Conservation (phyloP, 345 rosid genomes). For the Lepidium didymum region DNA sequence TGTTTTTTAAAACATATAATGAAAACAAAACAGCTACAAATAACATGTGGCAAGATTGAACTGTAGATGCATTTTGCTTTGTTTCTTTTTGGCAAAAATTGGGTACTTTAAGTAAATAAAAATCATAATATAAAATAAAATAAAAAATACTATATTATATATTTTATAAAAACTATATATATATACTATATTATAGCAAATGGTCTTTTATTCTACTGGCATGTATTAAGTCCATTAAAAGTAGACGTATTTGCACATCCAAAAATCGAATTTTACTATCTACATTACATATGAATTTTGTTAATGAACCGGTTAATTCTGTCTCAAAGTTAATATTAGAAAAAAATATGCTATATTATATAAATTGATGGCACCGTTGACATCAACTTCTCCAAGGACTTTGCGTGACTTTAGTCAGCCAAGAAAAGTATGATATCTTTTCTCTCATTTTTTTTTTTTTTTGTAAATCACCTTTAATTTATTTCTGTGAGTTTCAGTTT, state of each 20-base stretch:
- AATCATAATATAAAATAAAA: background rate
- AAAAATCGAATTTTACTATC: no score
- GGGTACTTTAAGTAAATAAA: background rate
- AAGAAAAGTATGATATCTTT: background rate
- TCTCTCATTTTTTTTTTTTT: background rate
- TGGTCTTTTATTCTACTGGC: no score
- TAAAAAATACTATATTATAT: no score
- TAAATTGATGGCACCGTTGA: slow-evolving; percentile 5
- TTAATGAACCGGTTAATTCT: no score
- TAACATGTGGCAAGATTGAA: background rate
- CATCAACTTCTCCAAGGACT: slow-evolving; percentile 8
- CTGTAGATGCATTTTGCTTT: background rate
- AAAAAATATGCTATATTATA: no score
- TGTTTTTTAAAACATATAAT: background rate
- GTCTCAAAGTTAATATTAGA: no score
- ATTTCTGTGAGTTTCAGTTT: background rate
- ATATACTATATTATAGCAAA: no score
- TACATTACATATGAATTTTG: no score
- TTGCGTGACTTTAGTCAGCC: slow-evolving; percentile 8
- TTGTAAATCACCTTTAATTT: background rate
- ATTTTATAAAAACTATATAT: no score
- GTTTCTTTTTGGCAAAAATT: background rate
- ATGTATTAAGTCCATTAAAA: no score
- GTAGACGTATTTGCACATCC: no score
- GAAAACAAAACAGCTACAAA: background rate